phyloP scores from a whole-genome alignment of 345 rosid genomes.

The Noccaea bulbosa region DNA sequence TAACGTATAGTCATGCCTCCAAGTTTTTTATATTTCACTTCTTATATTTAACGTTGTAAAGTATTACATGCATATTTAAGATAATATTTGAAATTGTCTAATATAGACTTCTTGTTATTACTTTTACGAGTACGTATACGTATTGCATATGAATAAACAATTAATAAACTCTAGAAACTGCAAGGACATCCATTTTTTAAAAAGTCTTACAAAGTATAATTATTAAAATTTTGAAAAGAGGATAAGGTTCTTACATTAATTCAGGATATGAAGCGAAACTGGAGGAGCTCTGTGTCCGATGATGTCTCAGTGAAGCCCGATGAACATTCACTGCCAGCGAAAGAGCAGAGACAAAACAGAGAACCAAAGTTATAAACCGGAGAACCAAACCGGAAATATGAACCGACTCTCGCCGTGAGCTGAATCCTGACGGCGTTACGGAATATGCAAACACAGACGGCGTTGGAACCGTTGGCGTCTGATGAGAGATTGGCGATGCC shows the following conservation, averaged over 20 bases:
- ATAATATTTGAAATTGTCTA: neutral
- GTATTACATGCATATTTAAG: neutral
- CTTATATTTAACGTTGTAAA: neutral
- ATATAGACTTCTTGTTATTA: neutral
- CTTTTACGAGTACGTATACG: neutral
- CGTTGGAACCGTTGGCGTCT: conserved; percentile 48
- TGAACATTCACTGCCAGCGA: conserved; percentile 52
- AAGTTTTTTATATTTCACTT: no score
- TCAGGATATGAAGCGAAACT: conserved; percentile 60
- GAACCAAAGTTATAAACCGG: conserved; percentile 53
- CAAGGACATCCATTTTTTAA: neutral
- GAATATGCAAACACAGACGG: conserved; percentile 71
- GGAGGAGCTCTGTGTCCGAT: conserved; percentile 33
- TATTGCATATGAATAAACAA: neutral
- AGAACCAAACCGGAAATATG: conserved; percentile 49
- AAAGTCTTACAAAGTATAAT: neutral
- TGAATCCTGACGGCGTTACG: conserved; percentile 45
- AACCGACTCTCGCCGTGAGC: conserved; percentile 44
- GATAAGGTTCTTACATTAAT: conserved; percentile 55
- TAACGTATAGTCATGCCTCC: no score
- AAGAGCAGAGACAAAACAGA: conserved; percentile 69
- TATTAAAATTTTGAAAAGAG: conserved; percentile 16
- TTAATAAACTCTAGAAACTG: neutral
- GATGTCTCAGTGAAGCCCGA: conserved; percentile 41
- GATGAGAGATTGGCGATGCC: conserved; percentile 39